A percentile compares a stretch with the other conserved stretches of the same genome.
These are phyloP conservation scores for Xylariaceae sp. DNA, from an alignment of 2,329 filamentous ascomycete species.

Conservation along the genomic window DNA sequence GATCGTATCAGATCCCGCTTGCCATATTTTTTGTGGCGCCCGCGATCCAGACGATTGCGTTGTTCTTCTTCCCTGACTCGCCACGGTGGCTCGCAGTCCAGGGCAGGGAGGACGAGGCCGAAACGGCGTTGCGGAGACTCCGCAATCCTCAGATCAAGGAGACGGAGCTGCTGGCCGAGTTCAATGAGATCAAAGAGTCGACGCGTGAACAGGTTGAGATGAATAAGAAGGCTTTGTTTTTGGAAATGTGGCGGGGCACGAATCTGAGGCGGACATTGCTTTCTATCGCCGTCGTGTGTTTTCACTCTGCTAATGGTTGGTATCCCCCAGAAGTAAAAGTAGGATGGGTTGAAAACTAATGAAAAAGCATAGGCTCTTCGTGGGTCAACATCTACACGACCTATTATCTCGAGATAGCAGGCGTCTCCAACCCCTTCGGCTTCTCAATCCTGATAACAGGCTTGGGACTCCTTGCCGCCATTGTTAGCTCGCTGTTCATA, in stretches of 20 bases:
- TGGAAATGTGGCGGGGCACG: slow-evolving; percentile 44
- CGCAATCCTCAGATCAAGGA: slow-evolving; percentile 41
- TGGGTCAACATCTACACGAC: slow-evolving; percentile 44
- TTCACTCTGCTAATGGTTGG: slow-evolving; percentile 43
- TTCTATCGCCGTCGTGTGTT: slow-evolving; percentile 43
- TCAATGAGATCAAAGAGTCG: slow-evolving; percentile 42
- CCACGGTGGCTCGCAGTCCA: slow-evolving; percentile 49
- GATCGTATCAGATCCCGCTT: slow-evolving; percentile 38
- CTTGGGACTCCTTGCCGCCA: slow-evolving; percentile 44
- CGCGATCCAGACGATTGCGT: slow-evolving; percentile 40
- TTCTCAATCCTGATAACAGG: slow-evolving; percentile 46
- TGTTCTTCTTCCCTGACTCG: slow-evolving; percentile 48
- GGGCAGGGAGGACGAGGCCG: slow-evolving; percentile 43
- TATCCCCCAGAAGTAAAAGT: neutral
- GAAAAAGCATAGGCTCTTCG: slow-evolving; percentile 35
- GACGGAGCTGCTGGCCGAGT: slow-evolving; percentile 39
- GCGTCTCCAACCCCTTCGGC: slow-evolving; percentile 43
- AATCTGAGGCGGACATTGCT: slow-evolving; percentile 42
- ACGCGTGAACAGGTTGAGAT: slow-evolving; percentile 40
- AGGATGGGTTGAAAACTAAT: slow-evolving; percentile 1
- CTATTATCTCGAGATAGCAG: slow-evolving; percentile 44
- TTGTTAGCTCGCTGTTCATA: slow-evolving; percentile 41
- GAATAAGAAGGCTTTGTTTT: slow-evolving; percentile 37
- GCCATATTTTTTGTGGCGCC: slow-evolving; percentile 44
- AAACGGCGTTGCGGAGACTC: slow-evolving; percentile 37